These are phyloP conservation scores for Cladosporium sp. DNA, from an alignment of 2,329 filamentous ascomycete genomes.

Conservation along the genomic window DNA sequence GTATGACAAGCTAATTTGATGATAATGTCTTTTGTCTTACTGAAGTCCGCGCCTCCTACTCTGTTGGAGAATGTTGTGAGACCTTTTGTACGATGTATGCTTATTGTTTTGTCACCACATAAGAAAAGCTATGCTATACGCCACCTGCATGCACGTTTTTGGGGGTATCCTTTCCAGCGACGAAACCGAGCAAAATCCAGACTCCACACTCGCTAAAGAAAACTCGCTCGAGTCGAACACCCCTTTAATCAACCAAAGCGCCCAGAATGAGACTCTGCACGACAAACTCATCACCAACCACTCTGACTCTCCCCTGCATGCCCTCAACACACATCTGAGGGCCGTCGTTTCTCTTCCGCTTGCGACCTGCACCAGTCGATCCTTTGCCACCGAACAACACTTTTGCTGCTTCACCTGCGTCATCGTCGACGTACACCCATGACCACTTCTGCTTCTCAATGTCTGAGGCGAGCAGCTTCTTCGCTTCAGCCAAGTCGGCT, in stretches of 20 bases:
- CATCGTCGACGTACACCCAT: slow-evolving; percentile 75
- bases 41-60: too few relatives aligned
- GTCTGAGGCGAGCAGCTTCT: slow-evolving; percentile 53
- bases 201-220: background rate
- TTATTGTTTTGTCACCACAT: background rate
- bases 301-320: slow-evolving; percentile 50
- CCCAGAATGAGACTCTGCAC: slow-evolving; percentile 91
- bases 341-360: slow-evolving; percentile 27
- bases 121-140: slow-evolving; percentile 1
- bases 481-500: slow-evolving; percentile 62
- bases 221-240: background rate
- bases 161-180: background rate
- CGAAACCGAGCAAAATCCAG: background rate
- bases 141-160: background rate
- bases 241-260: slow-evolving; percentile 57
- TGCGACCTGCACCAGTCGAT: slow-evolving; percentile 30
- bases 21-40: too few relatives aligned
- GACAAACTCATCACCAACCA: slow-evolving; percentile 80
- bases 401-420: slow-evolving; percentile 51
- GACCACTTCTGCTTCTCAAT: slow-evolving; percentile 55
- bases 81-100: background rate
- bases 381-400: slow-evolving; percentile 40
- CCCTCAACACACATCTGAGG: slow-evolving; percentile 13
- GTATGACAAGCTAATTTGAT: background rate
- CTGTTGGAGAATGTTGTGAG: too few relatives aligned